A percentile compares a stretch with the other conserved stretches of the same genome.
Conservation (phyloP, 768 basidiomycete species). For the Hirschioporus abietinus region DNA sequence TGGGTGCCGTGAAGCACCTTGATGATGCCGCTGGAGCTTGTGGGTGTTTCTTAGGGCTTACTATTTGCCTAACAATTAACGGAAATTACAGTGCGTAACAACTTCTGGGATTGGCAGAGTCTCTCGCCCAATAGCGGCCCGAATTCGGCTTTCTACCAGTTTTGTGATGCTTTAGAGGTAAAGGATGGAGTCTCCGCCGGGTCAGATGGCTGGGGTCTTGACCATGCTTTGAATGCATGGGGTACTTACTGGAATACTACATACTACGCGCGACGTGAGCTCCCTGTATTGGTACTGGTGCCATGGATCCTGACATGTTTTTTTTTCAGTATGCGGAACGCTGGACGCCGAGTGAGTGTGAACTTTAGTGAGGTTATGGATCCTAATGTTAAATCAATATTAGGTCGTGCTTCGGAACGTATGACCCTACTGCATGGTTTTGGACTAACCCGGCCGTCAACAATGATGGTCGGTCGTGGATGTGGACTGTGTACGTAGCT, state of each 20-base stretch:
- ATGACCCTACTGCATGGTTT: slow-evolving; percentile 31
- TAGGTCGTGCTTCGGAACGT: slow-evolving; percentile 37
- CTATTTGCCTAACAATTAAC: neutral
- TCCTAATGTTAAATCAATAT: neutral
- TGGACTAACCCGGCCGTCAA: slow-evolving; percentile 55
- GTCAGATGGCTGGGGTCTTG: slow-evolving; percentile 51
- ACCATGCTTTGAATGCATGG: slow-evolving; percentile 58
- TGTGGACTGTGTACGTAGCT: slow-evolving; percentile 54
- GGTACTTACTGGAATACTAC: slow-evolving; percentile 48
- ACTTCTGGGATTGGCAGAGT: slow-evolving; percentile 65
- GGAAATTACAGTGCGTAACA: slow-evolving; percentile 29
- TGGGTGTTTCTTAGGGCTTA: slow-evolving; percentile 20
- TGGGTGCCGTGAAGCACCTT: slow-evolving; percentile 49
- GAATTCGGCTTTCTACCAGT: slow-evolving; percentile 46
- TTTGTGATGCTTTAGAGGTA: slow-evolving; percentile 66
- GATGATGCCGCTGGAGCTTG: slow-evolving; percentile 63
- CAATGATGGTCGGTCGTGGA: slow-evolving; percentile 58
- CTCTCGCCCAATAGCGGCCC: slow-evolving; percentile 48
- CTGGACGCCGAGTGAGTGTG: slow-evolving; percentile 42
- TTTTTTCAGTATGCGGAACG: slow-evolving; percentile 45
- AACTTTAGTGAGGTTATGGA: slow-evolving; percentile 9
- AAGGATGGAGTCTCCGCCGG: slow-evolving; percentile 46
- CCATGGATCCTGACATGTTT: slow-evolving; percentile 5
- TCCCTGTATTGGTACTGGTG: neutral
- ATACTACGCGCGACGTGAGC: slow-evolving; percentile 4